Evolutionary conservation across 352 stramenopile species (phyloP).

Genomic region (Globisporangium viniferum): DNA sequence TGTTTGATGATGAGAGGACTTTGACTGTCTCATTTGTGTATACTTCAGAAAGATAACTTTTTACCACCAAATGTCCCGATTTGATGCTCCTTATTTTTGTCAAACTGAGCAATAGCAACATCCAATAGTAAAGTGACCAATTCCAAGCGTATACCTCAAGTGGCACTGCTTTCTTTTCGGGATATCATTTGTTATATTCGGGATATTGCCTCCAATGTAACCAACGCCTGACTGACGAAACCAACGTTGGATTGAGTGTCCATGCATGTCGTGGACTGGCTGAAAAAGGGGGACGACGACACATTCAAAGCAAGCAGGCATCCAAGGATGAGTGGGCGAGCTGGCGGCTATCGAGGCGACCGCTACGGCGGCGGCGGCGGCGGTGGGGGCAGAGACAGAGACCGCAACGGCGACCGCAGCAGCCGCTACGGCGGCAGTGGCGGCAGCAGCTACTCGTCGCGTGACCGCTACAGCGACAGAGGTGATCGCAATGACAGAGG

Average conservation of each 20-base stretch:
- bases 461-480: slow-evolving; percentile 22
- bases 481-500: slow-evolving; percentile 20
- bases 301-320: neutral
- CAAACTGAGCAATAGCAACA: too few relatives aligned
- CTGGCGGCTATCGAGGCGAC: slow-evolving; percentile 24
- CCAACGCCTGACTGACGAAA: neutral
- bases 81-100: too few relatives aligned
- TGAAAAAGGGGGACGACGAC: neutral
- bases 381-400: slow-evolving; percentile 23
- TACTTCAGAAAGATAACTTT: too few relatives aligned
- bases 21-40: too few relatives aligned
- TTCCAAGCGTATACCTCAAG: neutral
- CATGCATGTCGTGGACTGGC: neutral
- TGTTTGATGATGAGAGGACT: too few relatives aligned
- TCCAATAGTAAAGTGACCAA: neutral
- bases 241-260: neutral
- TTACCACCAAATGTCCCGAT: too few relatives aligned
- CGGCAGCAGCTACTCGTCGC: slow-evolving; percentile 24
- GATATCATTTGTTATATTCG: neutral
- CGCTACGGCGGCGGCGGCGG: slow-evolving; percentile 12
- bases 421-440: slow-evolving; percentile 20
- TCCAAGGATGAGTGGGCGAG: slow-evolving; percentile 21
- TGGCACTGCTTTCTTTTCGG: too few relatives aligned
- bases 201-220: neutral
- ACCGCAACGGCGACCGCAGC: slow-evolving; percentile 15